Evolutionary conservation across 441 rosid genomes (phyloP).

Genomic region (Pelargonium citronellum): DNA sequence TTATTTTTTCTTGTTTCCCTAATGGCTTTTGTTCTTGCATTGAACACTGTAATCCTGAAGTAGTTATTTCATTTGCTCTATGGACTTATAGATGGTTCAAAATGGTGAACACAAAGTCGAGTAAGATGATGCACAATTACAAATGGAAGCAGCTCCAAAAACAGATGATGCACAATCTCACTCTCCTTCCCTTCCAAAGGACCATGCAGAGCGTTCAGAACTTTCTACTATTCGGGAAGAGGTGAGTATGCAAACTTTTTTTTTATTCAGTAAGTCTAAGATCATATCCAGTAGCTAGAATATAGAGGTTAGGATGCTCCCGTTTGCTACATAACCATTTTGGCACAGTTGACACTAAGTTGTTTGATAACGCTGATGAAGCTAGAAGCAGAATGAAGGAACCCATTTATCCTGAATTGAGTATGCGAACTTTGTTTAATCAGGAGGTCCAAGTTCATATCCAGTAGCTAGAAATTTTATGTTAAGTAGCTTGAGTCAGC

Average conservation of each 20-base stretch:
- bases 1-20: background rate
- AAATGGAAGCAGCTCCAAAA: constrained; percentile 22
- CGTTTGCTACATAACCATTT: no score
- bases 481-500: background rate
- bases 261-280: no score
- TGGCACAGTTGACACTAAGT: no score
- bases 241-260: constrained; percentile 26
- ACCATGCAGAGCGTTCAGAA: constrained; percentile 23
- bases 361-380: no score
- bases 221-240: constrained; percentile 31
- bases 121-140: constrained; percentile 33
- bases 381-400: no score
- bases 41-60: constrained; percentile 2
- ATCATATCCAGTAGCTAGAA: no score
- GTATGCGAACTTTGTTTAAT: constrained; percentile 16
- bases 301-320: no score
- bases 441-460: background rate
- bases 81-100: constrained; percentile 55
- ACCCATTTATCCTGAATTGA: background rate
- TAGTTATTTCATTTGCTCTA: constrained; percentile 15
- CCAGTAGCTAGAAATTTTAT: background rate
- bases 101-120: constrained; percentile 61
- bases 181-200: constrained; percentile 19
- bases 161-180: constrained; percentile 18
- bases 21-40: background rate